Evolutionary conservation across 2,329 filamentous ascomycete genomes (phyloP), one percentile per base, ranked within the genome.

Genomic region (Rugonectria rugulosa): DNA sequence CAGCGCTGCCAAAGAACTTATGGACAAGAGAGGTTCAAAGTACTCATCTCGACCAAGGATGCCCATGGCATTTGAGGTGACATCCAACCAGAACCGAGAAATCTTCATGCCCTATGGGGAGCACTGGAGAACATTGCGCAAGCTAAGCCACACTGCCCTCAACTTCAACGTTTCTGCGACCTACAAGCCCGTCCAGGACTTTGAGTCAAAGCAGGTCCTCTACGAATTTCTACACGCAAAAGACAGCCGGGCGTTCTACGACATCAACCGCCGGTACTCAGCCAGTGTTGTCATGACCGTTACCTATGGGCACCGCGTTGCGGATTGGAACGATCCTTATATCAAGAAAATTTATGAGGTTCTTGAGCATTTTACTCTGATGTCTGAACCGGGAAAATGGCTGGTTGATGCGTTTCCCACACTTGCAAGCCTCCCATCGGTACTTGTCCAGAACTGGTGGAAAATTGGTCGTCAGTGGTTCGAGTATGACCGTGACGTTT

Each of bases 271-370:
- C 14, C 55, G 61, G 5, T 65, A 64, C 38, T 63, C 62, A 2
- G 56, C 61, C 2, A 58, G 53, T 4, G 59, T 60, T 23, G 64
- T 65, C 21, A 62, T 65, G 61, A 52, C 56, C 3, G 60, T 64
- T 11, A 51, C 56, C 14, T 64, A 63, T 14, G 62, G 62, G 3
- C 37, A 60, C 23, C 62, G 60, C 2, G 51, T 65, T 4, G 55
- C 57, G 2, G 40, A 45, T n/a, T 60, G 61, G n/a, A 53, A 59
- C 27, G 56, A 63, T 31, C 60, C 60, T 2, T 15, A 63, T 6
- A 63, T 63, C 21, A 52, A 54, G 10, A 56, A 59, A 29, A 63
- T 63, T 14, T 62, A 55, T n/a, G 49, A 40, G 4, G 58, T 64
- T 7, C 53, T 62, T 1, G 60, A 61, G 27, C 31, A 60, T 12